Base-by-base conservation (phyloP, 2,329 filamentous ascomycete species). In the Ophiostoma australiae region DNA sequence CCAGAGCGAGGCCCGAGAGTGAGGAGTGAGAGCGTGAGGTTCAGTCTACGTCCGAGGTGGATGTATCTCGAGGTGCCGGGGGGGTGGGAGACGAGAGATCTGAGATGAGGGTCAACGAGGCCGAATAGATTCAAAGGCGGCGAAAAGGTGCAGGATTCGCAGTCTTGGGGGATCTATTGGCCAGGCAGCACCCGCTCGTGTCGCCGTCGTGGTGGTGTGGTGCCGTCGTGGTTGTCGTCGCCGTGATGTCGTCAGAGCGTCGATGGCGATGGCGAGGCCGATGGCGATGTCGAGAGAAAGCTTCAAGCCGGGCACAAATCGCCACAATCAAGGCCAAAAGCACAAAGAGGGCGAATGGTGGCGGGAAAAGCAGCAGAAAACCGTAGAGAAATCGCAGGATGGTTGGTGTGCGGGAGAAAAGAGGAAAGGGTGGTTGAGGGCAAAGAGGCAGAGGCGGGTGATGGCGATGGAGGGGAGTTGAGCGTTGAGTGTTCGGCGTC, bases 131-230 rank as follows among this genome's bases (percentile, higher is more conserved):
- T 55, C 39, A 68, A 55, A 68, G 65, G 70, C 65, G 39, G 15
- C 63, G 63, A 67, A 67, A 39, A 23, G 48, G 71, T 72, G 71
- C 71, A 72, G 71, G 68, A 63, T 70, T 66, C 65, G 37, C 8
- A 15, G 35, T 67, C 35, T 67, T 33, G 11, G 0, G 13, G 5
- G 6, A 52, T 63, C 58, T 63, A 17, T 27, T 58, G 52, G 23
- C 52, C 23, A 58, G 58, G 58, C 11, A 63, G 58, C 23, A 20
- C 13, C 27, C 58, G 52, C 11, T 33, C 23, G 6, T 23, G 52
- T 23, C 20, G 58, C 33, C 58, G 23, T 63, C 58, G 52, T 7
- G 1, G 27, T 33, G 58, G 35, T 11, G 58, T 20, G 6, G 58
- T 63, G 58, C 58, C 58, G 23, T 63, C 58, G 52, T 8, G 58